Percentiles rank a stretch among this genome's conserved stretches.
Evolutionary conservation across 495 filamentous ascomycete genomes (phyloP).

Genomic region (Penicillium taxi): DNA sequence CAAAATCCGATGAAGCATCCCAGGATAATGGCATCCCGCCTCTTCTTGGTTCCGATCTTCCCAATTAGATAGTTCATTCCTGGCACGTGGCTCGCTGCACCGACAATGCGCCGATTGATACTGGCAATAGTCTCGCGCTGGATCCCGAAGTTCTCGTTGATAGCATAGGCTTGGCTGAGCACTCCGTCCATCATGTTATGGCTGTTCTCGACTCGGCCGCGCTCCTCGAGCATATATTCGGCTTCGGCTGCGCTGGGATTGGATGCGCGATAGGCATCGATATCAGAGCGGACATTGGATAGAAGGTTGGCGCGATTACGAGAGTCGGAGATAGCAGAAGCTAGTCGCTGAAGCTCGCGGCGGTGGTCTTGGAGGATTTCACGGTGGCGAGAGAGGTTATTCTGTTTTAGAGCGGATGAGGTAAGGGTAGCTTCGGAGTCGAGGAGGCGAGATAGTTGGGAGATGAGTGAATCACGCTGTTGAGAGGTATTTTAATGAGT

Average conservation of each 20-base stretch:
- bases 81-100: constrained; percentile 81
- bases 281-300: constrained; percentile 82
- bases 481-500: neutral
- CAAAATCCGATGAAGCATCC: constrained; percentile 85
- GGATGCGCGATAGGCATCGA: constrained; percentile 72
- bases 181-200: constrained; percentile 84
- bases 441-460: constrained; percentile 79
- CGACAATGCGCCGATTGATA: constrained; percentile 82
- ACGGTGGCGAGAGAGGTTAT: constrained; percentile 85
- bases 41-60: constrained; percentile 90
- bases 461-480: constrained; percentile 73
- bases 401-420: constrained; percentile 86
- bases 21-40: constrained; percentile 90
- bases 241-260: constrained; percentile 78
- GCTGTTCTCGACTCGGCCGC: constrained; percentile 72
- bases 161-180: constrained; percentile 91
- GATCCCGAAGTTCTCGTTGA: constrained; percentile 80
- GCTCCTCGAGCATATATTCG: constrained; percentile 95
- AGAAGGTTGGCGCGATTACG: constrained; percentile 89
- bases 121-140: constrained; percentile 80
- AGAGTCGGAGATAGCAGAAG: constrained; percentile 56
- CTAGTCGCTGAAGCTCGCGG: constrained; percentile 69
- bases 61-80: constrained; percentile 90
- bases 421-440: constrained; percentile 88
- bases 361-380: constrained; percentile 83